These are phyloP conservation scores for Hypoxylon sp. DNA, from an alignment of 2,329 filamentous ascomycete species.

Conservation along the genomic window DNA sequence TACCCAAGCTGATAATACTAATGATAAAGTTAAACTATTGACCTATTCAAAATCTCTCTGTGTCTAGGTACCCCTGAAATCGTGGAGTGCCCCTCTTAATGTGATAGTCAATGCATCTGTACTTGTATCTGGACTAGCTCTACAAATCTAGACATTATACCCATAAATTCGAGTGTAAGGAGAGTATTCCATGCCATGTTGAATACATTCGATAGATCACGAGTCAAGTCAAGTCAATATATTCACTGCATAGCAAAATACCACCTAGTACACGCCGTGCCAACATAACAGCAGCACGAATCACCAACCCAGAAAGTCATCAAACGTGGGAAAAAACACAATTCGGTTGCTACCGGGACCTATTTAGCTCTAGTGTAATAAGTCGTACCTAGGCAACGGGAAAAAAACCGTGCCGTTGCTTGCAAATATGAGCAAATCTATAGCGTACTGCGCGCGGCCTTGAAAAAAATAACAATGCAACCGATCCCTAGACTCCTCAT, in stretches of 20 bases:
- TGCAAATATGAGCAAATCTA: constrained; percentile 26
- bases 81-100: too few relatives aligned
- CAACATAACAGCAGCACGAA: not conserved
- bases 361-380: constrained; percentile 27
- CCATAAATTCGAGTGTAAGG: not conserved
- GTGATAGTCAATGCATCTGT: too few relatives aligned
- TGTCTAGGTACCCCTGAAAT: too few relatives aligned
- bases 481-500: constrained; percentile 8
- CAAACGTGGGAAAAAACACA: not conserved
- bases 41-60: too few relatives aligned
- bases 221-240: not conserved
- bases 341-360: constrained; percentile 13
- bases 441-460: constrained; percentile 22
- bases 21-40: too few relatives aligned
- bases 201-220: not conserved
- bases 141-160: not conserved
- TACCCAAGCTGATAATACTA: too few relatives aligned
- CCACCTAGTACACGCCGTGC: too few relatives aligned
- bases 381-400: constrained; percentile 10
- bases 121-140: not conserved
- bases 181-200: not conserved
- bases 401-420: constrained; percentile 3
- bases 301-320: not conserved
- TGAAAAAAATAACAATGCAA: constrained; percentile 24
- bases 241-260: not conserved